phyloP scores from a whole-genome alignment of 192 early-diverging fungal genomes.

The Coemansia asiatica region DNA sequence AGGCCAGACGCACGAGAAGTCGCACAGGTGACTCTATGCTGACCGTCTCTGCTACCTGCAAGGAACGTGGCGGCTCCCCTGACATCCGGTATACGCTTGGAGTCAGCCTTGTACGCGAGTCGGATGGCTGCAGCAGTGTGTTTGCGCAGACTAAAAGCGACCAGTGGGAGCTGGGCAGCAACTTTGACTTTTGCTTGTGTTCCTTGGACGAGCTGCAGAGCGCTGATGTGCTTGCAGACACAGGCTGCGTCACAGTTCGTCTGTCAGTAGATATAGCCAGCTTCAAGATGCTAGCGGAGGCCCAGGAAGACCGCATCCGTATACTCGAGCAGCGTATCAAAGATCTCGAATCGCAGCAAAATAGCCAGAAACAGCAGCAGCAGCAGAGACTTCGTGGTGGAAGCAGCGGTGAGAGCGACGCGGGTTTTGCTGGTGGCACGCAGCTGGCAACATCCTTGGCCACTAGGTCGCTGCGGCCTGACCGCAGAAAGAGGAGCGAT shows the following conservation, averaged over 20 bases:
- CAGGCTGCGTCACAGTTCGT: slow-evolving; percentile 22
- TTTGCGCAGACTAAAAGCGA: not conserved
- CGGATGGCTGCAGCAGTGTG: not conserved
- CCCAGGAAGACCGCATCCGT: slow-evolving; percentile 26
- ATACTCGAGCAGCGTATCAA: slow-evolving; percentile 23
- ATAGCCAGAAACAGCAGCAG: not conserved
- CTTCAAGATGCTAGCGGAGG: slow-evolving; percentile 19
- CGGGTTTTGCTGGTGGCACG: not conserved
- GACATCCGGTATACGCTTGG: slow-evolving; percentile 6
- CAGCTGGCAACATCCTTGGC: not conserved
- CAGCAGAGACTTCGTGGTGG: not conserved
- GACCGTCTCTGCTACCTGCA: slow-evolving; percentile 17
- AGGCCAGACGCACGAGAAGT: slow-evolving; percentile 27
- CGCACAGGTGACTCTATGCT: slow-evolving; percentile 36
- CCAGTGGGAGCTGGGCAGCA: slow-evolving; percentile 1
- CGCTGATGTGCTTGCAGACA: slow-evolving; percentile 5
- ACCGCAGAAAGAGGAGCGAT: slow-evolving; percentile 24
- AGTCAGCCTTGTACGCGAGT: slow-evolving; percentile 8
- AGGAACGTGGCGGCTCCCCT: slow-evolving; percentile 16
- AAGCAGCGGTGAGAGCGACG: slow-evolving; percentile 13
- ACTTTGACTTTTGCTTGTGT: slow-evolving; percentile 28
- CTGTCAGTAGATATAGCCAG: slow-evolving; percentile 29
- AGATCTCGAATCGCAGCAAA: slow-evolving; percentile 3
- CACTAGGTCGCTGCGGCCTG: not conserved
- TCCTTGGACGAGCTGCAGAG: slow-evolving; percentile 18